Evolutionary conservation across 2,329 filamentous ascomycete species (phyloP).

Genomic region (Cladosporium colombiae): DNA sequence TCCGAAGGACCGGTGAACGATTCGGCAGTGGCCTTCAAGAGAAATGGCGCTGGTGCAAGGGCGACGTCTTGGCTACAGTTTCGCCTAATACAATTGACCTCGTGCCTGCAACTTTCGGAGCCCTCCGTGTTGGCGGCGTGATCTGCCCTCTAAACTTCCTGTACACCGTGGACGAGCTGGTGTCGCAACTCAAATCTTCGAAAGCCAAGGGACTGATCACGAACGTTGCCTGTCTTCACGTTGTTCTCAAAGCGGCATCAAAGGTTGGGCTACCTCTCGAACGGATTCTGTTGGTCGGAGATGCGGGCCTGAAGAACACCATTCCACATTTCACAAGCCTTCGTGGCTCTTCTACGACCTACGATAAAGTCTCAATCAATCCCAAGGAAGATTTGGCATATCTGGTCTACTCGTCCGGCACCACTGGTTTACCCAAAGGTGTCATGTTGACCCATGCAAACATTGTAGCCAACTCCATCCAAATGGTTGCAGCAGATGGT

Average conservation of each 20-base stretch:
- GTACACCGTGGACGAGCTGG: constrained; percentile 81
- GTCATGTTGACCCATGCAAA: constrained; percentile 79
- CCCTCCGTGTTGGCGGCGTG: constrained; percentile 79
- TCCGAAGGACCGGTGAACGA: constrained; percentile 29
- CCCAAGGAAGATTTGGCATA: constrained; percentile 44
- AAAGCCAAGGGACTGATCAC: constrained; percentile 75
- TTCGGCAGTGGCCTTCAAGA: constrained; percentile 80
- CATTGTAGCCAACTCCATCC: constrained; percentile 64
- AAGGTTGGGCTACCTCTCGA: constrained; percentile 70
- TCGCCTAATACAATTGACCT: constrained; percentile 86
- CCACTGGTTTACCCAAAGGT: constrained; percentile 80
- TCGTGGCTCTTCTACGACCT: constrained; percentile 61
- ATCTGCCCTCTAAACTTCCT: constrained; percentile 82
- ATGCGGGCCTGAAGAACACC: constrained; percentile 59
- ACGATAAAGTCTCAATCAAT: constrained; percentile 23
- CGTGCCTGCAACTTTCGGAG: constrained; percentile 73
- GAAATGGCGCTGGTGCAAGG: constrained; percentile 74
- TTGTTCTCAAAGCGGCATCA: constrained; percentile 67
- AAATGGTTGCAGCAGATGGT: neutral
- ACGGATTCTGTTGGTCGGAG: constrained; percentile 74
- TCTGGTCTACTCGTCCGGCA: constrained; percentile 78
- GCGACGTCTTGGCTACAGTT: constrained; percentile 80
- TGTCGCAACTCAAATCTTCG: constrained; percentile 79
- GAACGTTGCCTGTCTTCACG: constrained; percentile 65
- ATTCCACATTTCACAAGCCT: constrained; percentile 74